Evolutionary conservation across 306 rosid species (phyloP), one percentile per base, ranked within the genome.

Genomic region (Trifolium fragiferum): DNA sequence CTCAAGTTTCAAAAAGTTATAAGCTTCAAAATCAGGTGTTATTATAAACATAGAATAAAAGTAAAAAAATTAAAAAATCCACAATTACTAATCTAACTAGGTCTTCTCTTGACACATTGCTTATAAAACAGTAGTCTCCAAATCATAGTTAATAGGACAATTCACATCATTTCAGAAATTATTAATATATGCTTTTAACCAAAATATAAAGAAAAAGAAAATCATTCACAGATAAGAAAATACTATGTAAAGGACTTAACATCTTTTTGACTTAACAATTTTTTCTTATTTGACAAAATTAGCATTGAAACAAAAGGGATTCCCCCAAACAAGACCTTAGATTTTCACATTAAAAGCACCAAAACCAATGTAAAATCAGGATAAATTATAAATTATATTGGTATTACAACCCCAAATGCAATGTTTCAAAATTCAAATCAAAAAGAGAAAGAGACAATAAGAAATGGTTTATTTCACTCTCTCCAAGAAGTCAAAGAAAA

Each of bases 51-150:
- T 40, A 40, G 44, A 40, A 10, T 9, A 40, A 40, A 10, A 40
- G 44, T 8, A 40, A 40, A 40, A 40, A 40, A 40, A 40, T 8
- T 8, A 40, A 40, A 8, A 40, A 8, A 40, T 40, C 13, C 13
- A 40, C 44, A 10, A 40, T 40, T 40, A 40, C 44, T 40, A 46
- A 53, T 73, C 37, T 66, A 65, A 23, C 40, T 46, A 73, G 79
- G 38, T 64, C 69, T n/a, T n/a, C n/a, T n/a, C n/a, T 72, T 72
- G 64, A 57, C 75, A 57, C 75, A 32, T 74, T 62, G 37, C 10
- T 40, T 40, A 40, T 40, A 40, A 40, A 40, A 40, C 44, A 40
- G 44, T 40, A 40, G 40, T 10, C 40, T 7, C 2, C 2, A 37
- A 37, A 37, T 10, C 40, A 37, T 37, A 37, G 40, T 37, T 37